Evolutionary conservation across 805 yeast species (phyloP).

Genomic region (Candida schatavii): DNA sequence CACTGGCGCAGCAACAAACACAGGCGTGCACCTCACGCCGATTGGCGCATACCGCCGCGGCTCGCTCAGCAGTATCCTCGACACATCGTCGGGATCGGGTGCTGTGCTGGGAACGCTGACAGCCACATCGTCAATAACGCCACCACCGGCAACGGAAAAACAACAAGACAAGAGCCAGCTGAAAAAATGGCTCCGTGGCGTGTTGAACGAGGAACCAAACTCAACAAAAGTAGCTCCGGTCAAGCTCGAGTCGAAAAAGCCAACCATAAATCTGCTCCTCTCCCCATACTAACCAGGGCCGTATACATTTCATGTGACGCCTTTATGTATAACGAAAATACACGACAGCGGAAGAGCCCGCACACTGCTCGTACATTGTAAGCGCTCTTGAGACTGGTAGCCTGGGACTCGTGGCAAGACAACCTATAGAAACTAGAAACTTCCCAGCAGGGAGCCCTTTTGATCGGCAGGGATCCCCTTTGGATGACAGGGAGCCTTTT

Average conservation of each 20-base stretch:
- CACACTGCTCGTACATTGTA: too few relatives aligned
- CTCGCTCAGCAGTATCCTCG: background rate
- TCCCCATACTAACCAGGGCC: slow-evolving; percentile 25
- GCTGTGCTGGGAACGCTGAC: background rate
- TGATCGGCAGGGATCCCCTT: too few relatives aligned
- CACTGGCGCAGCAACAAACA: background rate
- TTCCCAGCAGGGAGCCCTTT: too few relatives aligned
- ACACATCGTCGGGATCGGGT: background rate
- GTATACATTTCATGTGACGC: too few relatives aligned
- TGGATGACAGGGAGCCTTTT: too few relatives aligned
- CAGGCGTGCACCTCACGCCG: background rate
- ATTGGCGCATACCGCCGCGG: background rate
- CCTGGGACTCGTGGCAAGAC: too few relatives aligned
- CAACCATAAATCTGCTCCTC: slow-evolving; percentile 29
- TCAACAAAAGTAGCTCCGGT: background rate
- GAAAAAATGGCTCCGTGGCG: slow-evolving; percentile 25
- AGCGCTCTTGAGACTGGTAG: too few relatives aligned
- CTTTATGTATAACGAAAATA: too few relatives aligned
- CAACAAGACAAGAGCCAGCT: background rate
- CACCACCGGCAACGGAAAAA: slow-evolving; percentile 1
- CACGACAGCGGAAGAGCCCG: too few relatives aligned
- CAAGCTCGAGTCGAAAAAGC: slow-evolving; percentile 17
- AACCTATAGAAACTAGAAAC: too few relatives aligned
- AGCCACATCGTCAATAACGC: slow-evolving; percentile 4
- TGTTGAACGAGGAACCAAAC: slow-evolving; percentile 20